Percentiles rank a stretch among this genome's conserved stretches.
These are phyloP conservation scores for Theobroma cacao DNA, from an alignment of 345 rosid species.

Conservation along the genomic window DNA sequence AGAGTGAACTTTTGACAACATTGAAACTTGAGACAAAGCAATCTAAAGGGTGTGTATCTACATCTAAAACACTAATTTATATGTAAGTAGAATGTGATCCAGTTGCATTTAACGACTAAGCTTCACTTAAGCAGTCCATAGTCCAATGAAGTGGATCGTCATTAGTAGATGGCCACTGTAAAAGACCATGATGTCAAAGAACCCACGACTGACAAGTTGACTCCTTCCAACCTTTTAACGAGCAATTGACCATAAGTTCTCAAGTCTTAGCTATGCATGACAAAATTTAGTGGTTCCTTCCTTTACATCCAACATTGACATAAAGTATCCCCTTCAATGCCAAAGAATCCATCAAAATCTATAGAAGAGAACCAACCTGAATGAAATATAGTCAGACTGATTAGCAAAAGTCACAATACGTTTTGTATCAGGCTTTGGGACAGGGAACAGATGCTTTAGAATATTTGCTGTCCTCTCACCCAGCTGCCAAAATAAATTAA, in stretches of 20 bases:
- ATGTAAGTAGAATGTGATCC: neutral
- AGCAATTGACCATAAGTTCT: neutral
- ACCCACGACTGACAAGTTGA: neutral
- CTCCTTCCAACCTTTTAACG: neutral
- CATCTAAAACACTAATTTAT: neutral
- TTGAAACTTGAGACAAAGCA: neutral
- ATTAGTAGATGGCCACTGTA: neutral
- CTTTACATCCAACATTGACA: neutral
- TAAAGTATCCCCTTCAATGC: neutral
- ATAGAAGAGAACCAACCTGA: conserved; percentile 57
- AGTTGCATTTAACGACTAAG: neutral
- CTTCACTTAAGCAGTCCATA: neutral
- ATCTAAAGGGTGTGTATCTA: neutral
- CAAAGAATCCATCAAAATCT: neutral
- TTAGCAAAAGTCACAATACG: conserved; percentile 84
- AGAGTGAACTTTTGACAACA: neutral
- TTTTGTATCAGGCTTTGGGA: conserved; percentile 73
- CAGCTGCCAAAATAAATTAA: conserved; percentile 39
- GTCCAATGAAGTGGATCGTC: neutral
- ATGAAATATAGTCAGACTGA: conserved; percentile 75
- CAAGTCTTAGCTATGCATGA: neutral
- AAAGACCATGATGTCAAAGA: neutral
- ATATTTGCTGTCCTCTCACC: conserved; percentile 78
- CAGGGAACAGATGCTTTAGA: conserved; percentile 87
- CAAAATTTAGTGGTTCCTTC: neutral